Conservation (phyloP, 2,329 filamentous ascomycete genomes). For the Fusarium napiforme region DNA sequence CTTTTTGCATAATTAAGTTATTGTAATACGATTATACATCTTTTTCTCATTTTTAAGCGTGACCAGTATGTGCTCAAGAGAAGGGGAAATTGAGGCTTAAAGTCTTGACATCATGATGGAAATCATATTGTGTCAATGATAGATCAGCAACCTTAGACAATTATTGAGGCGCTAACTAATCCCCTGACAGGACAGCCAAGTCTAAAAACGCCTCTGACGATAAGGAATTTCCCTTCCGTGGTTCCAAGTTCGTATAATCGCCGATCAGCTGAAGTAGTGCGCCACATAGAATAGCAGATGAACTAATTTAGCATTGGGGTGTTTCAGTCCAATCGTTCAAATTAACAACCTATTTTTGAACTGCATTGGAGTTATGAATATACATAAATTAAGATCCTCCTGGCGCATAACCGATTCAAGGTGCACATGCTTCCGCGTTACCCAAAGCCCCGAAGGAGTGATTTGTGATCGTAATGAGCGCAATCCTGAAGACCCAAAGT, state of each 20-base stretch:
- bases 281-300: background rate
- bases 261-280: background rate
- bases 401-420: background rate
- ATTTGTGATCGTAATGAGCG: accelerated
- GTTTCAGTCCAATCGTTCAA: background rate
- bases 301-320: background rate
- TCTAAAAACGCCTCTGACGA: background rate
- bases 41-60: background rate
- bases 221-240: background rate
- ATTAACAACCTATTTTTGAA: background rate
- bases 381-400: background rate
- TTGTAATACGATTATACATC: constrained; percentile 1
- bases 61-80: background rate
- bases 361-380: background rate
- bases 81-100: background rate
- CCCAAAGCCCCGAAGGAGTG: background rate
- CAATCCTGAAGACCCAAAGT: background rate
- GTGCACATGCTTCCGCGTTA: background rate
- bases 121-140: background rate
- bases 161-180: too few relatives aligned
- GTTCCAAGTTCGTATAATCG: background rate
- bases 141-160: background rate
- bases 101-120: background rate
- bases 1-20: background rate
- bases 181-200: background rate